Evolutionary conservation across 345 rosid species (phyloP), one percentile per base, ranked within the genome.

Genomic region (Populus nigra): DNA sequence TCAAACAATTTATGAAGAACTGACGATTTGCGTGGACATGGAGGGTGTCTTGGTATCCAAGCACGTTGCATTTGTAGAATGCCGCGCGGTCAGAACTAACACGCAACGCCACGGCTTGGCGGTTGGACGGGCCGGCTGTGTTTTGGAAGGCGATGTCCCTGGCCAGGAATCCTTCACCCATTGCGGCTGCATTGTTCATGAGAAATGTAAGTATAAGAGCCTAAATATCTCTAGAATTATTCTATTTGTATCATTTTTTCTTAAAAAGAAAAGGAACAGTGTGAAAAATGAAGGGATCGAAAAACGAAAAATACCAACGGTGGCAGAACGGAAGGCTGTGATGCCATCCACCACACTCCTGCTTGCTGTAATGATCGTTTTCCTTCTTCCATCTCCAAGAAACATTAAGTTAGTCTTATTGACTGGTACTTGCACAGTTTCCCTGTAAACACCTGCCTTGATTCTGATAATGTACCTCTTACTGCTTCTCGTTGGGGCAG

Each of bases 311-410:
- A 77, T 86, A 94, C 98, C 98, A 66, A 94, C 98, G 2, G 98
- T 93, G 23, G 98, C 95, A 5, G 98, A 89, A 18, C 89, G 74
- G 81, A 93, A 94, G 49, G 98, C 93, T 29, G 98, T 91, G 83
- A 83, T 87, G 17, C 98, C 98, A 35, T 91, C 97, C 8, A 74
- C 89, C 22, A 91, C 98, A 39, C 90, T 93, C 74, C 89, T 85
- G 4, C 36, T 33, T 33, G 36, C 36, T 33, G 5, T 33, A 33
- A 33, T 33, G 36, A 33, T 33, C 36, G 36, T 33, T 33, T 33
- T 33, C 36, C 36, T 33, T 33, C 36, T 33, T 33, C 36, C 36
- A 33, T 33, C 36, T 33, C 36, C 36, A 33, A 33, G 36, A 33
- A 33, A 33, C 36, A 33, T 33, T 33, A 33, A 4, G 36, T 33